Evolutionary conservation across 345 rosid genomes (phyloP).

Genomic region (Rhodomyrtus tomentosa): DNA sequence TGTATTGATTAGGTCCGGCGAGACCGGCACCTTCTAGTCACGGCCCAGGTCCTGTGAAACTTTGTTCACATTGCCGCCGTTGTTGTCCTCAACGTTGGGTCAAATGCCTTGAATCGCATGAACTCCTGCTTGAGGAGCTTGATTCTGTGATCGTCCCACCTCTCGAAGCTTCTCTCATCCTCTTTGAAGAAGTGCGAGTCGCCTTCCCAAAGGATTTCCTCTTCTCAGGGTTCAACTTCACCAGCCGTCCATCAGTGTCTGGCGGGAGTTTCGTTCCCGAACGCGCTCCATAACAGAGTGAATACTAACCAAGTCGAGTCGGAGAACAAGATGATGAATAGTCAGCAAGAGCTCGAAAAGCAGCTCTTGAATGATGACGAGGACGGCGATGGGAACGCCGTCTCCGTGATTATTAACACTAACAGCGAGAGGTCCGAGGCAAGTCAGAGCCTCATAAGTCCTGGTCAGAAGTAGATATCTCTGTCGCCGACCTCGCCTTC

Average conservation of each 20-base stretch:
- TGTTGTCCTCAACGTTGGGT: too few relatives aligned
- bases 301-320: conserved; percentile 16
- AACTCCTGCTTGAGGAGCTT: conserved; percentile 62
- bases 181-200: conserved; percentile 42
- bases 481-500: conserved; percentile 61
- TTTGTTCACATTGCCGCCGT: too few relatives aligned
- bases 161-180: conserved; percentile 69
- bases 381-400: conserved; percentile 50
- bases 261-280: conserved; percentile 18
- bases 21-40: too few relatives aligned
- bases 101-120: conserved; percentile 56
- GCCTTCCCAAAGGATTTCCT: conserved; percentile 40
- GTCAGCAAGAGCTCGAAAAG: conserved; percentile 71
- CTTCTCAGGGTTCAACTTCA: conserved; percentile 48
- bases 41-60: too few relatives aligned
- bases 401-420: conserved; percentile 56
- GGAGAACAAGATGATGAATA: conserved; percentile 65
- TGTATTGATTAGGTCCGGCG: too few relatives aligned
- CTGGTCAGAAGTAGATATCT: conserved; percentile 28
- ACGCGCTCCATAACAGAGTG: conserved; percentile 20
- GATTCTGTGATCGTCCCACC: conserved; percentile 45
- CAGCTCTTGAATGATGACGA: conserved; percentile 65
- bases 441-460: conserved; percentile 42
- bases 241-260: conserved; percentile 38
- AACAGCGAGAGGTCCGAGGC: conserved; percentile 82